A percentile compares a stretch with the other conserved stretches of the same genome.
Conservation (phyloP, 306 rosid species). For the Abrus precatorius region DNA sequence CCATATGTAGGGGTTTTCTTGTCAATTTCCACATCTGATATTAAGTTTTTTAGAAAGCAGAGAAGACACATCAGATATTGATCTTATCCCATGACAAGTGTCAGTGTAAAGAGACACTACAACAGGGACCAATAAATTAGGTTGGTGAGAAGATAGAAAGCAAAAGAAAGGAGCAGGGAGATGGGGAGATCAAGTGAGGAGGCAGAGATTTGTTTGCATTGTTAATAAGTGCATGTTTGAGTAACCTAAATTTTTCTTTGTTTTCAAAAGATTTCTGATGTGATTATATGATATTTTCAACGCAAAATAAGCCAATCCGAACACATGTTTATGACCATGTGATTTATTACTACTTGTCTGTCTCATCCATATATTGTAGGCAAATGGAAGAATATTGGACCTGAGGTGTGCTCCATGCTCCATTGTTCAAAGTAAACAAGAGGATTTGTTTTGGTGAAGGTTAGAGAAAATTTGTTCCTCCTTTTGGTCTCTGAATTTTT, state of each 20-base stretch:
- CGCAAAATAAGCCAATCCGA: neutral
- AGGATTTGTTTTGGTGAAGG: neutral
- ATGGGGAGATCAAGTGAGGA: too few species aligned
- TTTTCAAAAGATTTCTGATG: neutral
- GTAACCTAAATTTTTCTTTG: neutral
- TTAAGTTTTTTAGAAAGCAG: neutral
- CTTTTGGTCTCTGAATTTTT: neutral
- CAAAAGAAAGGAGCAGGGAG: neutral
- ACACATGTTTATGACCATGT: neutral
- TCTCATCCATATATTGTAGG: slow-evolving; percentile 25
- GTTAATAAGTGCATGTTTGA: neutral
- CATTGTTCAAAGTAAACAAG: slow-evolving; percentile 1
- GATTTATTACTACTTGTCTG: neutral
- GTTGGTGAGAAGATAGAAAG: neutral
- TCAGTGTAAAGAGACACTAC: neutral
- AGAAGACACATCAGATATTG: neutral
- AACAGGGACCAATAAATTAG: neutral
- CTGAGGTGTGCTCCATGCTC: neutral
- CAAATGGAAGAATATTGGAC: neutral
- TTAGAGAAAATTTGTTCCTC: slow-evolving; percentile 12
- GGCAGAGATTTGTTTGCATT: neutral
- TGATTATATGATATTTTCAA: neutral
- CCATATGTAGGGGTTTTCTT: neutral
- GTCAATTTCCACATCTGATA: neutral
- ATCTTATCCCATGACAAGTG: neutral